These are phyloP conservation scores for Naganishia onofrii DNA, from an alignment of 768 basidiomycete species.

Conservation along the genomic window DNA sequence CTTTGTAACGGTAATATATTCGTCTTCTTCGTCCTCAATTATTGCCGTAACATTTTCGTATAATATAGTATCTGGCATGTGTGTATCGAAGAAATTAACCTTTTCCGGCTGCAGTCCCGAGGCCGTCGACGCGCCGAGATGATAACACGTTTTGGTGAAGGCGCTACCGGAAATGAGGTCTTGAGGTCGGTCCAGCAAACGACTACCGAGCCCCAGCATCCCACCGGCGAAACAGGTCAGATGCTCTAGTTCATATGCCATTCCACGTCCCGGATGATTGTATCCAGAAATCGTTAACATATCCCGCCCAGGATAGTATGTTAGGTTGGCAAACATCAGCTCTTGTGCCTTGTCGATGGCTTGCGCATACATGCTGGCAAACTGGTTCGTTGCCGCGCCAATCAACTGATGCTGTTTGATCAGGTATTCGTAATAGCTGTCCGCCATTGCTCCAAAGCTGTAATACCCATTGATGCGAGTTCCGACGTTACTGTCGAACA, in stretches of 20 bases:
- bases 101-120: slow-evolving; percentile 50
- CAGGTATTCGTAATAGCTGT: slow-evolving; percentile 54
- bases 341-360: slow-evolving; percentile 50
- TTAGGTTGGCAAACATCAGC: slow-evolving; percentile 48
- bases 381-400: slow-evolving; percentile 46
- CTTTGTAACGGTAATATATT: slow-evolving; percentile 5
- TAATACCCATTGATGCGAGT: slow-evolving; percentile 27
- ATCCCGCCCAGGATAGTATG: slow-evolving; percentile 40
- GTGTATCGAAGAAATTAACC: slow-evolving; percentile 39
- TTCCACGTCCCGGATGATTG: slow-evolving; percentile 1
- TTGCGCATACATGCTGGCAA: slow-evolving; percentile 49
- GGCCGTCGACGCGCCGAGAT: slow-evolving; percentile 40
- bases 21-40: slow-evolving; percentile 4
- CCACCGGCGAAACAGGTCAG: slow-evolving; percentile 54
- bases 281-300: slow-evolving; percentile 3
- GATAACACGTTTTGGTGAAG: slow-evolving; percentile 19
- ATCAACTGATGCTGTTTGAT: slow-evolving; percentile 55
- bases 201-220: slow-evolving; percentile 55
- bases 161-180: slow-evolving; percentile 47
- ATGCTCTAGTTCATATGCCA: background rate
- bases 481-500: slow-evolving; percentile 40
- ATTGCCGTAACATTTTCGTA: slow-evolving; percentile 33
- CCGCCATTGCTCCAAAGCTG: slow-evolving; percentile 51
- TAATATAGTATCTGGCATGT: slow-evolving; percentile 8
- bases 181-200: slow-evolving; percentile 47